Evolutionary conservation across 306 rosid genomes (phyloP).

Genomic region (Trifolium pratense): DNA sequence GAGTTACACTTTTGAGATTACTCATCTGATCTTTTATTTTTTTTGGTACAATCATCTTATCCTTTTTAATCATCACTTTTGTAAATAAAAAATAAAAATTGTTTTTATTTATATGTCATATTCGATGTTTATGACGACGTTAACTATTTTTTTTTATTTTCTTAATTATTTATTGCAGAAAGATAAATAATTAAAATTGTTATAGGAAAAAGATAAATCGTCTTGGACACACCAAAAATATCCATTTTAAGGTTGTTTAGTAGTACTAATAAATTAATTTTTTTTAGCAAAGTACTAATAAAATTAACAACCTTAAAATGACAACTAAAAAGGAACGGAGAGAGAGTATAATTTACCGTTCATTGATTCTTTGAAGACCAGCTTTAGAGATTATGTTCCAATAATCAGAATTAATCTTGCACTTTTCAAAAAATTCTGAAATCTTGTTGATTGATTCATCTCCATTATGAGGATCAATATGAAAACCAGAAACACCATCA

Average conservation of each 20-base stretch:
- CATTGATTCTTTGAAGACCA: conserved; percentile 76
- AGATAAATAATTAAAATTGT: too few species aligned
- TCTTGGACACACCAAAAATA: too few species aligned
- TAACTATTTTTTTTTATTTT: neutral
- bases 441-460: conserved; percentile 78
- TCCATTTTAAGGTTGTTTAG: too few species aligned
- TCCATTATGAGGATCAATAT: conserved; percentile 73
- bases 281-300: too few species aligned
- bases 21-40: too few species aligned
- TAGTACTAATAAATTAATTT: too few species aligned
- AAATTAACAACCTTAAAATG: neutral
- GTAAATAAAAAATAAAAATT: neutral
- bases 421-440: conserved; percentile 81
- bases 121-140: neutral
- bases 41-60: too few species aligned
- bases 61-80: neutral
- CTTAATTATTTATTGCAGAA: too few species aligned
- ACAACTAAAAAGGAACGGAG: neutral
- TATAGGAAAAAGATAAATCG: too few species aligned
- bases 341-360: conserved; percentile 54
- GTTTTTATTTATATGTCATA: too few species aligned
- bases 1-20: neutral
- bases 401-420: conserved; percentile 62
- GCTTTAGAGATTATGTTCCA: conserved; percentile 72
- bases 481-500: conserved; percentile 86